Evolutionary conservation across 192 early-diverging fungal species (phyloP), one percentile per base, ranked within the genome.

Genomic region (Mortierella hygrophila): DNA sequence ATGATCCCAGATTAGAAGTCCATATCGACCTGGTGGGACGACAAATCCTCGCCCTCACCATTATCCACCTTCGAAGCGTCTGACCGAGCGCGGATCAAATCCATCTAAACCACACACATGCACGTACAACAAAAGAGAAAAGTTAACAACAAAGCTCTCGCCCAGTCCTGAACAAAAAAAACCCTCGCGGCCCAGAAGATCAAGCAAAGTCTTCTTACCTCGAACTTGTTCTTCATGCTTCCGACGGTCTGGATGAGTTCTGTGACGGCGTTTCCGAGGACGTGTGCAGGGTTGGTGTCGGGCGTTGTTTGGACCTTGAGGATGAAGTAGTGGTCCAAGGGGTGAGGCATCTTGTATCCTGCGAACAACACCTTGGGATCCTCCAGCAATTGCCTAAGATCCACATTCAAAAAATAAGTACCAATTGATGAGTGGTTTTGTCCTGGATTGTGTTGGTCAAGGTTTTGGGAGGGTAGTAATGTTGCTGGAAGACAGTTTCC

Each of bases 291-390:
- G 55, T 93, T 95, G 7, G 97, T 97, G 23, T 96, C 93, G 2
- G 94, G 88, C 0, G 95, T 96, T 2, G 99, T 99, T 81, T 99
- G 98, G 35, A 99, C 92, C 82, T 97, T 99, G 54, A 99, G 84
- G 40, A 97, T 88, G 72, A 99, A 94, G 63, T 94, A 92, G 88
- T 98, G 96, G 79, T 99, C 97, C 5, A 99, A 90, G 49, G 99
- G 99, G 87, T 99, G 99, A 10, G 99, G 98, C 71, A 96, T 89
- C 77, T 97, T 96, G 92, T 99, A 99, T 68, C 98, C 99, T 9
- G 97, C 95, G 90, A 99, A 99, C 32, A 97, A 88, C 1, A 99
- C 99, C 78, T 96, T 95, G 7, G 95, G 94, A 89, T 99, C 95
- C 79, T 97, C 94, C 18, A 99, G 90, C 15, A 99, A 90, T 89